Evolutionary conservation across 1,284 basidiomycete species (phyloP).

Genomic region (Anthracocystis panici-leucophaei): DNA sequence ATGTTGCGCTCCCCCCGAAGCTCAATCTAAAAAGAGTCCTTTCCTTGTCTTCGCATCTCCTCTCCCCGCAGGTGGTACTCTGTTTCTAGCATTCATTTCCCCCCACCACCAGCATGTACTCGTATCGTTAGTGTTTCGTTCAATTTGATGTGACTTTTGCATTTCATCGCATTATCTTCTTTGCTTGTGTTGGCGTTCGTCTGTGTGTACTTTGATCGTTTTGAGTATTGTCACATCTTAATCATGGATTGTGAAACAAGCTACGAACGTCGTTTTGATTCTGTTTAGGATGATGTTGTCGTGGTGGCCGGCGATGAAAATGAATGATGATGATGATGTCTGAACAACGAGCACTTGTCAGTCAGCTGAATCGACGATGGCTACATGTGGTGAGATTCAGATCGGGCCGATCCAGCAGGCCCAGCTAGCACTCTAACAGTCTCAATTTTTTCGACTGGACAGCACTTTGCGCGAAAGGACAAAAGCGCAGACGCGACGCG

Average conservation of each 20-base stretch:
- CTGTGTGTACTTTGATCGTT: too few species aligned
- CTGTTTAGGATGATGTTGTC: too few species aligned
- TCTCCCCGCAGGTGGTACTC: slow-evolving; percentile 22
- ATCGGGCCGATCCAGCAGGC: too few species aligned
- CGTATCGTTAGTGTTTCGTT: slow-evolving; percentile 41
- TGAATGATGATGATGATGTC: too few species aligned
- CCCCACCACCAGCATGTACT: slow-evolving; percentile 42
- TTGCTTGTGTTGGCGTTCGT: background rate
- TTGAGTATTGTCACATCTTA: background rate
- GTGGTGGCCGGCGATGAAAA: too few species aligned
- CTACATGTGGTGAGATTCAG: too few species aligned
- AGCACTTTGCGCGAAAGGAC: slow-evolving; percentile 23
- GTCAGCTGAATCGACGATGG: background rate
- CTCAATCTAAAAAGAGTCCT: slow-evolving; percentile 18
- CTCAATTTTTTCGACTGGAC: slow-evolving; percentile 3
- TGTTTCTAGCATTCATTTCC: slow-evolving; percentile 39
- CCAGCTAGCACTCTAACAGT: background rate
- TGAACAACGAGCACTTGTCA: too few species aligned
- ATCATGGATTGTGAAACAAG: too few species aligned
- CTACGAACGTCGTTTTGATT: too few species aligned
- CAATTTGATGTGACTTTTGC: slow-evolving; percentile 43
- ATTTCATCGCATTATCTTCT: slow-evolving; percentile 20
- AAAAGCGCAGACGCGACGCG: slow-evolving; percentile 31
- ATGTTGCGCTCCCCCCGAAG: slow-evolving; percentile 6
- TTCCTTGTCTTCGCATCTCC: too few species aligned